Base-by-base conservation (phyloP, 345 rosid species). In the Durio zibethinus region DNA sequence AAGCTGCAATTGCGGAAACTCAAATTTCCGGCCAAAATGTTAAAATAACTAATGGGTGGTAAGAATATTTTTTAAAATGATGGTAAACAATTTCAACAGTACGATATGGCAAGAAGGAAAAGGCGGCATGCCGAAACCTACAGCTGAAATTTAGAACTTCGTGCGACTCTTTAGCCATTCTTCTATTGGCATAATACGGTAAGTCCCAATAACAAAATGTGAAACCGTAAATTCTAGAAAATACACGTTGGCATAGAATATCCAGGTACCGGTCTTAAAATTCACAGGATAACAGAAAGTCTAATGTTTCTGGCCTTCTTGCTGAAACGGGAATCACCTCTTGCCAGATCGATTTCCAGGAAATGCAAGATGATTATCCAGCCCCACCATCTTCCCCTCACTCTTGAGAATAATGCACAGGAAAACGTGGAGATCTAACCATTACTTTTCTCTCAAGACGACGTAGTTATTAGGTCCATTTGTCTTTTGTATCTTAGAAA, bases 401-500 rank as follows among this genome's bases (percentile, higher is more conserved):
- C 20, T 1, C 23, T 36, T 36, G 5, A 4, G 38, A 36, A 36
- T 20, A 36, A 36, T 20, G 69, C 45, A 64, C 16, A 36, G 36
- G 45, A 61, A 61, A 60, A n/a, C n/a, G 57, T 14, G 43, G 36
- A 20, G 47, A 56, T 62, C 14, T 1, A 29, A 76, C 29, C 11
- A 35, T 86, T 82, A 87, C 77, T 85, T 90, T 16, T 86, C 94
- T 81, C 94, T 89, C 89, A 94, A 81, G 56, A 93, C 90, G 27
- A 94, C 98, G 7, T 82, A 90, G 86, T 78, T 94, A 79, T 67
- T 90, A 52, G 94, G 76, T 66, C 90, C 93, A 18, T 84, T 86
- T 47, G 88, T 94, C 90, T 94, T 94, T 82, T 90, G 97, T 60
- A 94, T 94, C 89, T 87, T 93, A 2, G 97, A 93, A 78, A 94